These are phyloP conservation scores for Betula pendula DNA, from an alignment of 306 rosid genomes.

Conservation along the genomic window DNA sequence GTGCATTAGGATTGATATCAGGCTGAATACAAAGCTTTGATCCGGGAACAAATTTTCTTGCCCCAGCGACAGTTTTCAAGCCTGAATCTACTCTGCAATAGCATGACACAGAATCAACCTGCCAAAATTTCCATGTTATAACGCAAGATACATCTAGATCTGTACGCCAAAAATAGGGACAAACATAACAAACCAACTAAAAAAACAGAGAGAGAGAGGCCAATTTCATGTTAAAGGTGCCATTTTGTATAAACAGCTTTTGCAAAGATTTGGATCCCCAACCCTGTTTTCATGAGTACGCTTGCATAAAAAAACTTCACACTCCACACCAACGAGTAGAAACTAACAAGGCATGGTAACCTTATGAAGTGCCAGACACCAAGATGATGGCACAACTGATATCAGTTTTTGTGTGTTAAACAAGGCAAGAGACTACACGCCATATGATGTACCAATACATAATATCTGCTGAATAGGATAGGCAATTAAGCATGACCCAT, in stretches of 20 bases:
- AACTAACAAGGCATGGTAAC: not conserved
- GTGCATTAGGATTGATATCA: slow-evolving; percentile 93
- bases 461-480: not conserved
- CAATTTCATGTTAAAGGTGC: not conserved
- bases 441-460: not conserved
- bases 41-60: slow-evolving; percentile 94
- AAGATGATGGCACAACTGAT: not conserved
- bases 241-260: not conserved
- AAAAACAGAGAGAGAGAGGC: slow-evolving; percentile 8
- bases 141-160: slow-evolving; percentile 15
- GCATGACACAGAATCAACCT: slow-evolving; percentile 99
- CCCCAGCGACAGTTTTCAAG: slow-evolving; percentile 93
- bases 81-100: slow-evolving; percentile 97
- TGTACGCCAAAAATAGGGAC: not conserved
- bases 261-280: not conserved
- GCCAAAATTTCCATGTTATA: slow-evolving; percentile 42
- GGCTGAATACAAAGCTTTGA: slow-evolving; percentile 96
- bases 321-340: not conserved
- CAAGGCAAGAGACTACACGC: not conserved
- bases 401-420: not conserved
- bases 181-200: not conserved
- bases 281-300: not conserved
- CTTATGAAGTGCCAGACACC: not conserved
- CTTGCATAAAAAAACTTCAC: not conserved
- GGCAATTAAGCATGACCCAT: not conserved